Conservation (phyloP, 345 rosid species). For the Corchorus capsularis region DNA sequence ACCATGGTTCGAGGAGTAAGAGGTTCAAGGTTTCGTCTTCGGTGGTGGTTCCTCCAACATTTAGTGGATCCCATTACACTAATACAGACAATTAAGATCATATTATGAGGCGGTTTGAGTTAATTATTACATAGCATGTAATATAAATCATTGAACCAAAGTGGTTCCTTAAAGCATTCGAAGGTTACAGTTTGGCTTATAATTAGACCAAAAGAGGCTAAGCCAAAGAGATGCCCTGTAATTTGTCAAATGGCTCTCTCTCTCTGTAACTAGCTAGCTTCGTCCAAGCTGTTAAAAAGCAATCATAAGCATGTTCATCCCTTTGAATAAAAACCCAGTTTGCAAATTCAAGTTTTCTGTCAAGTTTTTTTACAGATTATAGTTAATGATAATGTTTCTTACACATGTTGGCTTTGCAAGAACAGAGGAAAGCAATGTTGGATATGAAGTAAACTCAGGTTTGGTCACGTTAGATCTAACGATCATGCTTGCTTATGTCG, state of each 20-base stretch:
- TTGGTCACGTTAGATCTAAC: neutral
- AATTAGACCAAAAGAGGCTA: neutral
- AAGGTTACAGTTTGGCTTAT: neutral
- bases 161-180: neutral
- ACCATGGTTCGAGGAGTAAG: slow-evolving; percentile 51
- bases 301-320: neutral
- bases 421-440: neutral
- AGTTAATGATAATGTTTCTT: neutral
- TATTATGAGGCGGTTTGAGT: neutral
- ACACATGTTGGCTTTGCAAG: neutral
- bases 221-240: neutral
- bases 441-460: neutral
- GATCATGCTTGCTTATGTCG: too few relatives aligned
- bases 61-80: slow-evolving; percentile 33
- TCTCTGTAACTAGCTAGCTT: neutral
- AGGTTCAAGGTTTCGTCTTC: slow-evolving; percentile 70
- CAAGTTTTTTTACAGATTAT: neutral
- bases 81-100: slow-evolving; percentile 21
- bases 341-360: neutral
- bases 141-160: neutral
- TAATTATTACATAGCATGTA: neutral
- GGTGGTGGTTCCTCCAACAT: slow-evolving; percentile 61
- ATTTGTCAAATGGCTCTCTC: neutral
- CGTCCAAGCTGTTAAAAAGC: neutral
- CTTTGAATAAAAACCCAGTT: neutral